These are phyloP conservation scores for Ogataea salicorniae DNA, from an alignment of 805 yeast genomes.

Conservation along the genomic window DNA sequence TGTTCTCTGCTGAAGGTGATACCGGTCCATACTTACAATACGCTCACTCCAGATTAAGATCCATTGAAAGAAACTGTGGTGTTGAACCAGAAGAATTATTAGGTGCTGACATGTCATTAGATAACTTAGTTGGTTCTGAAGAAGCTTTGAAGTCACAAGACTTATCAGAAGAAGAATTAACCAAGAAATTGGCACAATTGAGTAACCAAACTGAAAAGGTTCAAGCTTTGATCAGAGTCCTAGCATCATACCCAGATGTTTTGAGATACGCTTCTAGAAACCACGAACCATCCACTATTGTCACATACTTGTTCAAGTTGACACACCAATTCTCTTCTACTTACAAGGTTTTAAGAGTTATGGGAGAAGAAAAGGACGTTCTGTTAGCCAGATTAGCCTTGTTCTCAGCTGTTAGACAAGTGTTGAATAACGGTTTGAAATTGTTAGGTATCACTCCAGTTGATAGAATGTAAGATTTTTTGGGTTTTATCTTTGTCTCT, in stretches of 20 bases:
- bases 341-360: slow-evolving; percentile 93
- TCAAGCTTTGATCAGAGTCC: slow-evolving; percentile 60
- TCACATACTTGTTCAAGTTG: slow-evolving; percentile 86
- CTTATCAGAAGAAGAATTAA: slow-evolving; percentile 25
- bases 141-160: slow-evolving; percentile 19
- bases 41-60: slow-evolving; percentile 94
- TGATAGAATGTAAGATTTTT: slow-evolving; percentile 73
- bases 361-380: slow-evolving; percentile 85
- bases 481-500: not conserved
- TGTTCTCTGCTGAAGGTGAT: slow-evolving; percentile 98
- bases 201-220: slow-evolving; percentile 28
- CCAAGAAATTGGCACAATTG: slow-evolving; percentile 28
- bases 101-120: slow-evolving; percentile 27
- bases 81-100: slow-evolving; percentile 32
- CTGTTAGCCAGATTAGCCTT: slow-evolving; percentile 90
- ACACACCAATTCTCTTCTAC: slow-evolving; percentile 95
- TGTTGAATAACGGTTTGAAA: slow-evolving; percentile 81
- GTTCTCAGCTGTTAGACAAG: slow-evolving; percentile 85
- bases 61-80: slow-evolving; percentile 82
- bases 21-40: slow-evolving; percentile 98
- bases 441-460: slow-evolving; percentile 95
- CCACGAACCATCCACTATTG: slow-evolving; percentile 88
- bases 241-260: slow-evolving; percentile 89
- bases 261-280: slow-evolving; percentile 78
- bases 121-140: slow-evolving; percentile 26